phyloP scores from a whole-genome alignment of 1,139 yeast genomes.

The Debaryomycetaceae sp. region DNA sequence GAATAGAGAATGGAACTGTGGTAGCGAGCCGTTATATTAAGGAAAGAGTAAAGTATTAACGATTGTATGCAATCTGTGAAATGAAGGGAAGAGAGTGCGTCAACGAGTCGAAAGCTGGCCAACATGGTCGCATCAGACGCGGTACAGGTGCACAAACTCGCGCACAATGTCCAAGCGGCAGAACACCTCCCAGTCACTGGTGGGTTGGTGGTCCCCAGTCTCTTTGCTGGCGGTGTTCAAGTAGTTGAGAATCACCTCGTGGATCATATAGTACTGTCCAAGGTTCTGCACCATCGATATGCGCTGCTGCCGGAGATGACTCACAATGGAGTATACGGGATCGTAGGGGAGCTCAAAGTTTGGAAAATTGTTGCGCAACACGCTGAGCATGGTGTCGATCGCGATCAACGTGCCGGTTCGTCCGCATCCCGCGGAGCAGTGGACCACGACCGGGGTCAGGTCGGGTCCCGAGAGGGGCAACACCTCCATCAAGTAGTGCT shows the following conservation, averaged over 20 bases:
- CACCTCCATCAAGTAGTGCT: conserved; percentile 17
- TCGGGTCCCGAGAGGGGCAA: conserved; percentile 18
- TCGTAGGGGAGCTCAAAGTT: conserved; percentile 13
- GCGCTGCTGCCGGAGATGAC: conserved; percentile 59
- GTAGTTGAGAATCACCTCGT: conserved; percentile 35
- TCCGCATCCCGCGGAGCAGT: conserved; percentile 91
- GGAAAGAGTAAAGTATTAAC: no score
- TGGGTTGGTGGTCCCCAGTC: conserved; percentile 2
- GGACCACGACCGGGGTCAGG: conserved; percentile 38
- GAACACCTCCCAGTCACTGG: conserved; percentile 11
- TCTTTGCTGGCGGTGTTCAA: conserved; percentile 6
- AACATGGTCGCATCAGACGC: no score
- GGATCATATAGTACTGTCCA: conserved; percentile 63
- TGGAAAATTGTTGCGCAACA: conserved; percentile 15
- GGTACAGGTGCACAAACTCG: conserved; percentile 13
- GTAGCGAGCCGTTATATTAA: no score
- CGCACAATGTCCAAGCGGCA: conserved; percentile 14
- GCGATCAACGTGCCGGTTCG: conserved; percentile 82
- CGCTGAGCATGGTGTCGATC: conserved; percentile 51
- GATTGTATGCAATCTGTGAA: no score
- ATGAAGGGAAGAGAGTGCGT: no score
- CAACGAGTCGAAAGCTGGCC: no score
- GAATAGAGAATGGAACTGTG: no score
- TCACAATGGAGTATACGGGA: conserved; percentile 41
- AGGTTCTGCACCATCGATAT: conserved; percentile 78